A percentile compares a stretch with the other conserved stretches of the same genome.
Evolutionary conservation across 257 asterid species (phyloP).

Genomic region (Fraxinus cuspidata): DNA sequence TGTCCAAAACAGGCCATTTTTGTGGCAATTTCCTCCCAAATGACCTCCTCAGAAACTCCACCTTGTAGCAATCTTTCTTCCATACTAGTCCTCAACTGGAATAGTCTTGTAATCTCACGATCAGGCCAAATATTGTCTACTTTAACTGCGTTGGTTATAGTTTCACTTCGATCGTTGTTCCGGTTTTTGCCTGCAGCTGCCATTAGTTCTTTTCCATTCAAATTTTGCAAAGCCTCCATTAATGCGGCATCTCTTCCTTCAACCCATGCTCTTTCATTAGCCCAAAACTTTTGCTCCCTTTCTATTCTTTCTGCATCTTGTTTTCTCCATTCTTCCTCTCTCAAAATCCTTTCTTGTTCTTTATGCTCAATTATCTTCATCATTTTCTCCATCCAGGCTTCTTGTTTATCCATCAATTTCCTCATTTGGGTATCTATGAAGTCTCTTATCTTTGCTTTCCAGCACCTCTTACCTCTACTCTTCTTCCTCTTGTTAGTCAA

Average conservation of each 20-base stretch:
- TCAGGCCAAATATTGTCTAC: constrained; percentile 54
- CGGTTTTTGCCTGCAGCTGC: constrained; percentile 27
- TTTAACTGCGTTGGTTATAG: constrained; percentile 19
- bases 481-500: constrained; percentile 40
- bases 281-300: constrained; percentile 79
- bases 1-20: constrained; percentile 71
- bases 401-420: constrained; percentile 82
- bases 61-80: constrained; percentile 48
- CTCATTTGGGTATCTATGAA: constrained; percentile 73
- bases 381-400: constrained; percentile 82
- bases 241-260: constrained; percentile 69
- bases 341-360: constrained; percentile 66
- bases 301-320: constrained; percentile 70
- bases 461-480: constrained; percentile 43
- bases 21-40: constrained; percentile 72
- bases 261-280: constrained; percentile 78
- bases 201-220: constrained; percentile 43
- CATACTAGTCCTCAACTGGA: constrained; percentile 57
- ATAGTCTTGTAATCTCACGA: constrained; percentile 49
- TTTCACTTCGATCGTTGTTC: constrained; percentile 4
- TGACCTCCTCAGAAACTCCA: constrained; percentile 39
- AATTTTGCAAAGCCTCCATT: constrained; percentile 61
- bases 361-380: constrained; percentile 71
- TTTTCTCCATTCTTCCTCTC: constrained; percentile 87
- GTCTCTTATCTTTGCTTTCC: constrained; percentile 72